Evolutionary conservation across 495 filamentous ascomycete genomes (phyloP), one percentile per base, ranked within the genome.

Genomic region (Podospora didyma): DNA sequence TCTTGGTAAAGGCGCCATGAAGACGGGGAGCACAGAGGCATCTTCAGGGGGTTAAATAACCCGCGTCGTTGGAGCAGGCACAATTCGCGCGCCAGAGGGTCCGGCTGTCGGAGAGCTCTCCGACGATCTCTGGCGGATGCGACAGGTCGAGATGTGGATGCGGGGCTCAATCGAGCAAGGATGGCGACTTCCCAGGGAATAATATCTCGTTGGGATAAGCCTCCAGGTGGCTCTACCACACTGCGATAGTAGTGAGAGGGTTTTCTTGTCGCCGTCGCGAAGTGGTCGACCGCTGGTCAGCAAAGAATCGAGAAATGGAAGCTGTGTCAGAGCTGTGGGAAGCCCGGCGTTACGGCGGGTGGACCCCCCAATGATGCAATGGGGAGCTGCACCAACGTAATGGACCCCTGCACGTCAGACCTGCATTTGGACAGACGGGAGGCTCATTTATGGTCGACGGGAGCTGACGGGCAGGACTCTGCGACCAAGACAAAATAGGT

Each of bases 361-460:
- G 56, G 49, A 49, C 41, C 26, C 14, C 19, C 26, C 26, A 46
- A 69, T 69, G 64, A 69, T 69, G 66, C 66, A 69, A 67, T 65
- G 62, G 45, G 53, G 56, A 51, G 53, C 51, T 51, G 11, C 42
- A 19, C 47, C 51, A 12, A 44, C 58, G 54, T 46, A 42, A 57
- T 52, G 54, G n/a, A 54, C 37, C 17, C n/a, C 42, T 12, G 12
- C 16, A 22, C 12, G 19, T 28, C 20, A 47, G 11, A n/a, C 10
- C 20, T 7, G 6, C n/a, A n/a, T n/a, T n/a, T n/a, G n/a, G n/a
- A n/a, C n/a, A n/a, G n/a, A n/a, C n/a, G n/a, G n/a, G n/a, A n/a
- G n/a, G n/a, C n/a, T n/a, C n/a, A n/a, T n/a, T n/a, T n/a, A n/a
- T n/a, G n/a, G n/a, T n/a, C n/a, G n/a, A n/a, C n/a, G n/a, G n/a